Base-by-base conservation (phyloP, 176 grass and related monocot species). In the Phyllostachys edulis region DNA sequence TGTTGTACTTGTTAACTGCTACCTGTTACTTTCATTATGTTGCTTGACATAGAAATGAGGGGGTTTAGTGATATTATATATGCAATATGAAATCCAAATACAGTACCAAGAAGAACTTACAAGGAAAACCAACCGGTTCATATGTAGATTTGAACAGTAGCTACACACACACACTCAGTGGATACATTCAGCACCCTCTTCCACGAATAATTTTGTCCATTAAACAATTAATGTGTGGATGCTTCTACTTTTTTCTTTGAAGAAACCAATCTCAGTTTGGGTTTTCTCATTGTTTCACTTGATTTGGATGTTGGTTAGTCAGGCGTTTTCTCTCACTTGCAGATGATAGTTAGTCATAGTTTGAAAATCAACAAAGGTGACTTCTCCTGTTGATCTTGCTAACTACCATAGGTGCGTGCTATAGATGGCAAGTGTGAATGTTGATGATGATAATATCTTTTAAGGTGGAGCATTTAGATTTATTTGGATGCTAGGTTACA, bases 371-470 rank as follows among this genome's bases (percentile, higher is more conserved):
- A 18, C 32, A 56, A 75, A 56, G 50, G 9, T 39, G 18, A 38
- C 18, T 39, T n/a, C 16, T 42, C 10, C 42, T 36, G 29, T 51
- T 75, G 57, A 83, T 62, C 42, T 38, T 74, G 56, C 57, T 74
- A 49, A 37, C 54, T 83, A 49, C 26, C 18, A 50, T 49, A 39
- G 26, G 42, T 75, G 57, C 16, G 5, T 84, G 70, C 81, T 75
- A 49, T 38, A 74, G 57, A 62, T 50, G 7, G 39, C 12, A 73
- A 63, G 24, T 37, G 18, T 10, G 23, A 60, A 63, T 83, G 41
- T 55, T 73, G 62, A 63, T 83, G 26, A 63, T 49, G 18, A 49
- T 23, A 51, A 51, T 65, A 49, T 75, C 44, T 84, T 50, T 46
- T 55, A 57, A 21, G 21, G 59, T 65, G 32, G 59, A 75, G 64